Conservation (phyloP, 2,329 filamentous ascomycete species). For the Fusarium globosum region DNA sequence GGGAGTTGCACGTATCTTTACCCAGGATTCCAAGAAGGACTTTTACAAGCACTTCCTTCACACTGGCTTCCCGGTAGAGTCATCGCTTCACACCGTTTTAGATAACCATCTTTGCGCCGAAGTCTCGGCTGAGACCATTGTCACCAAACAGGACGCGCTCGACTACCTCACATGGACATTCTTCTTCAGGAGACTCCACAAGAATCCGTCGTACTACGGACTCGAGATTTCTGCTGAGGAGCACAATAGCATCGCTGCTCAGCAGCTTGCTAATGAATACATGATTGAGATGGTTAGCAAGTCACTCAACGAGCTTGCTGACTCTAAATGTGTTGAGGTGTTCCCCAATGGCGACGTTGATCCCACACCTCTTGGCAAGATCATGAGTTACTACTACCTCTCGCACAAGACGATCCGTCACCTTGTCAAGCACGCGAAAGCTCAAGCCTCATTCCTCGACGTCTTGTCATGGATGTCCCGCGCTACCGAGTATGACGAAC, state of each 20-base stretch:
- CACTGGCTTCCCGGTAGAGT: slow-evolving; percentile 97
- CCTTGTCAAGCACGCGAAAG: slow-evolving; percentile 80
- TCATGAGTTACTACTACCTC: slow-evolving; percentile 99
- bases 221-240: slow-evolving; percentile 93
- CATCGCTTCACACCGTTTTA: slow-evolving; percentile 92
- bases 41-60: slow-evolving; percentile 99
- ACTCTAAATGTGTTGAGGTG: slow-evolving; percentile 85
- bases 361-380: slow-evolving; percentile 91
- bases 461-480: slow-evolving; percentile 92
- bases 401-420: slow-evolving; percentile 94
- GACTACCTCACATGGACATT: slow-evolving; percentile 99
- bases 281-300: slow-evolving; percentile 94
- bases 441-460: slow-evolving; percentile 80
- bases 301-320: slow-evolving; percentile 82
- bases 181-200: slow-evolving; percentile 96
- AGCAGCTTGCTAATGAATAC: slow-evolving; percentile 89
- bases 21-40: slow-evolving; percentile 96
- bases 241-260: slow-evolving; percentile 86
- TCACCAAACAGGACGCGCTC: slow-evolving; percentile 94
- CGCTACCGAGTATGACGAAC: slow-evolving; percentile 95
- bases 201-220: slow-evolving; percentile 98
- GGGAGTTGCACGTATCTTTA: slow-evolving; percentile 96
- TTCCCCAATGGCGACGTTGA: slow-evolving; percentile 91
- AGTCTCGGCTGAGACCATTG: slow-evolving; percentile 90
- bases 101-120: slow-evolving; percentile 98